Percentiles rank a stretch among this genome's conserved stretches.
Evolutionary conservation across 495 filamentous ascomycete species (phyloP).

Genomic region (Paragyromitra xinjiangensis): DNA sequence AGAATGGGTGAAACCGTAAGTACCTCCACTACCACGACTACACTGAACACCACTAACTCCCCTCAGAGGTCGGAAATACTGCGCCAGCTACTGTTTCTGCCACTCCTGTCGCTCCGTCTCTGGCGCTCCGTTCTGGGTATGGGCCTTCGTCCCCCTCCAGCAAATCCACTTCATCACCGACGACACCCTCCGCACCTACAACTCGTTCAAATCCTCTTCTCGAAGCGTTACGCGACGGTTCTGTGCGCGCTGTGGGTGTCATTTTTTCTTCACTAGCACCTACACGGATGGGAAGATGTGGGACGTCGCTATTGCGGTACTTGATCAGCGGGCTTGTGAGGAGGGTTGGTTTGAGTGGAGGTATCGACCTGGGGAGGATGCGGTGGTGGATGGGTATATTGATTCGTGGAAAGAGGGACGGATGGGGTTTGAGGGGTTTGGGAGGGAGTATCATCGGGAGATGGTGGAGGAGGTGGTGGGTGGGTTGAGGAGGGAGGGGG

Average conservation of each 20-base stretch:
- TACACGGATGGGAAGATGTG: conserved; percentile 10
- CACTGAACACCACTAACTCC: background rate
- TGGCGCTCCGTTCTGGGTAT: conserved; percentile 42
- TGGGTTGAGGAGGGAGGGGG: conserved; percentile 8
- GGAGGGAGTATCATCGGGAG: conserved; percentile 23
- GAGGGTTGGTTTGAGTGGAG: conserved; percentile 32
- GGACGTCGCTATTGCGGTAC: conserved; percentile 19
- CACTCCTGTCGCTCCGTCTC: conserved; percentile 37
- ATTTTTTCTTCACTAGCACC: conserved; percentile 29
- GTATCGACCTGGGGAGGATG: background rate
- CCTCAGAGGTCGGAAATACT: conserved; percentile 26
- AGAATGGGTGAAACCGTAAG: conserved; percentile 40
- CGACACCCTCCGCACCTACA: background rate
- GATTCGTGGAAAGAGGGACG: conserved; percentile 38
- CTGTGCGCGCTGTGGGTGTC: conserved; percentile 25
- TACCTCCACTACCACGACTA: background rate
- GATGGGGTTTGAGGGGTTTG: conserved; percentile 34
- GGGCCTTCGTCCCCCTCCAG: conserved; percentile 36
- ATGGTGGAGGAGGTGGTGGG: conserved; percentile 26
- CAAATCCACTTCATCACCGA: conserved; percentile 12
- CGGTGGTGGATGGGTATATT: conserved; percentile 39
- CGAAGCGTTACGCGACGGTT: conserved; percentile 26
- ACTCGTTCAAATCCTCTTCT: conserved; percentile 3
- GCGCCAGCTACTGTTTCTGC: conserved; percentile 45
- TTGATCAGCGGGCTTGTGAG: background rate